Conservation (phyloP, 1,139 yeast species). For the Candida neerlandica region DNA sequence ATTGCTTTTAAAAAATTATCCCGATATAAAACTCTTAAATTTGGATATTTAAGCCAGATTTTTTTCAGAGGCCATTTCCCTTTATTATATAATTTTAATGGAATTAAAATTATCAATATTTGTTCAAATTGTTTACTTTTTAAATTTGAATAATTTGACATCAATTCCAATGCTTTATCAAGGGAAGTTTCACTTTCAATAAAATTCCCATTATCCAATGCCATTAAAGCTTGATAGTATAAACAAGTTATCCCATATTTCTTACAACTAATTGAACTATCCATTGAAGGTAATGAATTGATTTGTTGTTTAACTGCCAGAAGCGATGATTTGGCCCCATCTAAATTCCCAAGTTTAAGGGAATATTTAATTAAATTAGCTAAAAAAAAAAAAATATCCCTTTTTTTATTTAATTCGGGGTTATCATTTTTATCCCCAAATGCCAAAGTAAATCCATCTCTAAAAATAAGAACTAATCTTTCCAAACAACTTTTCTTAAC, state of each 20-base stretch:
- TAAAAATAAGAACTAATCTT: slow-evolving; percentile 65
- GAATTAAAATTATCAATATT: slow-evolving; percentile 55
- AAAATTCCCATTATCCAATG: slow-evolving; percentile 65
- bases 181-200: slow-evolving; percentile 51
- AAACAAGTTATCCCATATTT: slow-evolving; percentile 61
- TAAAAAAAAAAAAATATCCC: slow-evolving; percentile 73
- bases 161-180: slow-evolving; percentile 46
- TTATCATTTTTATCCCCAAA: slow-evolving; percentile 75
- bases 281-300: slow-evolving; percentile 51
- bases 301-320: slow-evolving; percentile 67
- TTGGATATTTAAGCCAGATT: slow-evolving; percentile 50
- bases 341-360: slow-evolving; percentile 66
- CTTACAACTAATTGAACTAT: slow-evolving; percentile 46
- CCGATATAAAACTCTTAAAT: slow-evolving; percentile 45
- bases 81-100: slow-evolving; percentile 51
- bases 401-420: slow-evolving; percentile 51
- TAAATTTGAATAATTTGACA: slow-evolving; percentile 19
- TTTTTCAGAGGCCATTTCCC: slow-evolving; percentile 41
- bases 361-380: slow-evolving; percentile 74
- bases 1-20: slow-evolving; percentile 52
- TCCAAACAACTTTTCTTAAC: slow-evolving; percentile 40
- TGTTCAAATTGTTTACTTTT: slow-evolving; percentile 32
- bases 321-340: slow-evolving; percentile 77
- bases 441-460: slow-evolving; percentile 75
- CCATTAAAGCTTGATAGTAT: slow-evolving; percentile 66